A percentile compares a stretch with the other conserved stretches of the same genome.
phyloP scores from a whole-genome alignment of 2,329 filamentous ascomycete species.

The Aspergillus sp. region DNA sequence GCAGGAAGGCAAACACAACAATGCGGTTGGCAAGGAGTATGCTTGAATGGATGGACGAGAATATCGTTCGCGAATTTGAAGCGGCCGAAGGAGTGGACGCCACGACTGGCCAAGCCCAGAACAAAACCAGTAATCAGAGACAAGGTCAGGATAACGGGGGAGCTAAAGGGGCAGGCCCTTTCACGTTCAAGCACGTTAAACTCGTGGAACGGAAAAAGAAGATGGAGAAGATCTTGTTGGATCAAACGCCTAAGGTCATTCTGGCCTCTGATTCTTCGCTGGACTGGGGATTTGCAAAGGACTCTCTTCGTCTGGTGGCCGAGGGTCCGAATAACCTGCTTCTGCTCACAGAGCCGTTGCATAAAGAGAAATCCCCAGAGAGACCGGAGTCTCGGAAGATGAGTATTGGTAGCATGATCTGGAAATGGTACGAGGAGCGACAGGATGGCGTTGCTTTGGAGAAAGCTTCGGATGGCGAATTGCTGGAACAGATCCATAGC shows the following conservation, averaged over 20 bases:
- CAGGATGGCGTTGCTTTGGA: conserved; percentile 58
- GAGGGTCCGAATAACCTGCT: conserved; percentile 74
- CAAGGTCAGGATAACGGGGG: conserved; percentile 32
- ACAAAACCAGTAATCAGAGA: conserved; percentile 38
- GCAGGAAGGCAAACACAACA: conserved; percentile 77
- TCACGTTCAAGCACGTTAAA: conserved; percentile 81
- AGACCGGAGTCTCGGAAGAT: conserved; percentile 33
- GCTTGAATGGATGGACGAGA: conserved; percentile 99
- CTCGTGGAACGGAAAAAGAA: conserved; percentile 76
- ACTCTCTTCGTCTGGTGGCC: conserved; percentile 67
- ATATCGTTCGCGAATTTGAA: conserved; percentile 87
- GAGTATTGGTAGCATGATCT: conserved; percentile 67
- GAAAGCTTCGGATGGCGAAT: conserved; percentile 48
- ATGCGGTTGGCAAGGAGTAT: conserved; percentile 90
- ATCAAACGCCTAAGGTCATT: conserved; percentile 61
- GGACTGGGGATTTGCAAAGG: conserved; percentile 91
- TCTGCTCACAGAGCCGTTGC: conserved; percentile 68
- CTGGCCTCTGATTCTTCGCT: conserved; percentile 83
- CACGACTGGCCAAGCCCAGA: conserved; percentile 27
- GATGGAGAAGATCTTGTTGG: conserved; percentile 61
- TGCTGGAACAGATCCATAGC: conserved; percentile 60
- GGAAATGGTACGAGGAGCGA: conserved; percentile 69
- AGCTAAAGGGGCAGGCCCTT: conserved; percentile 57
- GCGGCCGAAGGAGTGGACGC: conserved; percentile 44
- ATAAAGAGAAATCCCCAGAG: conserved; percentile 18